These are phyloP conservation scores for Volvariella surrecta DNA, from an alignment of 1,284 basidiomycete genomes.

Conservation along the genomic window DNA sequence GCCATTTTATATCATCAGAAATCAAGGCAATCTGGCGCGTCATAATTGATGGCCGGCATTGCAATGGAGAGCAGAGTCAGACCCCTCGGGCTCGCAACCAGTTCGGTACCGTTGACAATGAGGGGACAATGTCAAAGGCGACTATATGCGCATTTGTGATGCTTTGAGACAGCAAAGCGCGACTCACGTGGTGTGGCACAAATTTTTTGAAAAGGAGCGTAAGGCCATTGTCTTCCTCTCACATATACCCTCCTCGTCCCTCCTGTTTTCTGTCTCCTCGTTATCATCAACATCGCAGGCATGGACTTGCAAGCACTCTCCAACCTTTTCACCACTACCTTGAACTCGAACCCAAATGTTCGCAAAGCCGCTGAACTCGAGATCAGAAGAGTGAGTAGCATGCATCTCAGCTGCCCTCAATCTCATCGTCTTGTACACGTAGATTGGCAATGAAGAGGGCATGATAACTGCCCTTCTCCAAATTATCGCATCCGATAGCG, in stretches of 20 bases:
- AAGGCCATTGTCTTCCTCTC: neutral
- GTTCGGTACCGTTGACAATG: no score
- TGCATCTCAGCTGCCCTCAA: slow-evolving; percentile 3
- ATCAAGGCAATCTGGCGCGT: no score
- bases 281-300: slow-evolving; percentile 4
- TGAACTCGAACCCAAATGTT: slow-evolving; percentile 77
- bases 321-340: slow-evolving; percentile 70
- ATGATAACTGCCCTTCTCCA: slow-evolving; percentile 72
- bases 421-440: slow-evolving; percentile 6
- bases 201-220: neutral
- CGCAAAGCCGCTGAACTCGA: slow-evolving; percentile 77
- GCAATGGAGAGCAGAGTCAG: no score
- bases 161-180: no score
- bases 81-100: no score
- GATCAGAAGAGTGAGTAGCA: slow-evolving; percentile 60
- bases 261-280: neutral
- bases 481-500: slow-evolving; percentile 68
- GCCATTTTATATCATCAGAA: no score
- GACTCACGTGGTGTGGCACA: no score
- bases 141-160: no score
- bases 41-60: no score
- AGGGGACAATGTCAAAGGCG: no score
- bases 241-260: neutral
- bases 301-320: slow-evolving; percentile 78
- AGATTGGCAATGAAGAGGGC: slow-evolving; percentile 64